These are phyloP conservation scores for Borealophlyctis nickersoniae DNA, from an alignment of 192 early-diverging fungal species.

Conservation along the genomic window DNA sequence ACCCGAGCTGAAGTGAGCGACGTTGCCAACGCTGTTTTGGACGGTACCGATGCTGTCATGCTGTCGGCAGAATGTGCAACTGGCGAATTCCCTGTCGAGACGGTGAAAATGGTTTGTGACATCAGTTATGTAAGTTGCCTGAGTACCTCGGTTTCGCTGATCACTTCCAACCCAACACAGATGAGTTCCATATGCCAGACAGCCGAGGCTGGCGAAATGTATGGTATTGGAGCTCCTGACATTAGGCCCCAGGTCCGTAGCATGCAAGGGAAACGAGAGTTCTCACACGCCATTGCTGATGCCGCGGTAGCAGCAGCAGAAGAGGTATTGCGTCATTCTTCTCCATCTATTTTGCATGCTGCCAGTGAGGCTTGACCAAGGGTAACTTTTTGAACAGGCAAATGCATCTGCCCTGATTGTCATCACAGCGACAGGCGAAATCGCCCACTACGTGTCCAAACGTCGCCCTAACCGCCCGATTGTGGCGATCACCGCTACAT, in stretches of 20 bases:
- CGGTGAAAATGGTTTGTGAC: slow-evolving; percentile 44
- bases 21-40: slow-evolving; percentile 48
- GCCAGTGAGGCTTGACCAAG: no score
- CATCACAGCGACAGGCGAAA: slow-evolving; percentile 38
- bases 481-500: slow-evolving; percentile 46
- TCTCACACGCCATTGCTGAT: slow-evolving; percentile 51
- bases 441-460: slow-evolving; percentile 44
- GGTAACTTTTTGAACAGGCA: slow-evolving; percentile 19
- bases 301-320: slow-evolving; percentile 48
- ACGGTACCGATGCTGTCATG: slow-evolving; percentile 51
- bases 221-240: no score
- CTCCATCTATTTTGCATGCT: no score
- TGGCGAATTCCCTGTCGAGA: slow-evolving; percentile 51
- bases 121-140: no score
- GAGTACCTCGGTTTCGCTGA: no score
- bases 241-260: slow-evolving; percentile 23
- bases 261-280: slow-evolving; percentile 18
- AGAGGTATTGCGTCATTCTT: no score
- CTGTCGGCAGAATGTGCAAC: slow-evolving; percentile 50
- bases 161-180: no score
- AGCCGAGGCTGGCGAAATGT: slow-evolving; percentile 37
- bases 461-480: slow-evolving; percentile 41
- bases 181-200: slow-evolving; percentile 47
- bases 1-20: slow-evolving; percentile 60
- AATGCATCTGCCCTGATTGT: slow-evolving; percentile 46